Percentiles rank a stretch among this genome's conserved stretches.
These are phyloP conservation scores for Aspergillus avenaceus DNA, from an alignment of 495 filamentous ascomycete genomes.

Conservation along the genomic window DNA sequence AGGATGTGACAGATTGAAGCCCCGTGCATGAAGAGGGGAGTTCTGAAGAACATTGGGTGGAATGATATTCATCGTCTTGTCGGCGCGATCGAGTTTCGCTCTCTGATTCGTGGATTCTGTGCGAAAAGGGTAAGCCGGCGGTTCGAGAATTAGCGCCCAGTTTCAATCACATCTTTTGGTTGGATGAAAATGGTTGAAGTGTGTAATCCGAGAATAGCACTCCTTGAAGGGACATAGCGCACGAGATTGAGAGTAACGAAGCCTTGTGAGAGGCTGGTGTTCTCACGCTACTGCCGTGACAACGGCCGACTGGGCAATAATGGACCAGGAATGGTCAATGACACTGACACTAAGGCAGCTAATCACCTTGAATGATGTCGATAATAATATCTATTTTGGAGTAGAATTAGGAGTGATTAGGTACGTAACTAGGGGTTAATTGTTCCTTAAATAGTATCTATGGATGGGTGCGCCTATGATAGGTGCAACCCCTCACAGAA, in stretches of 20 bases:
- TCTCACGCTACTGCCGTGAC: constrained; percentile 15
- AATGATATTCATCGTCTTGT: constrained; percentile 4
- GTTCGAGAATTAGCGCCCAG: background rate
- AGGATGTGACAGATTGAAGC: constrained; percentile 10
- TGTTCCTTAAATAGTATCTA: constrained; percentile 3
- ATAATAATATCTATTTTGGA: background rate
- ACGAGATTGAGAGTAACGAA: constrained; percentile 5
- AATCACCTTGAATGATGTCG: background rate
- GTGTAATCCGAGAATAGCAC: too few relatives aligned
- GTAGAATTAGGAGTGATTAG: constrained; percentile 1
- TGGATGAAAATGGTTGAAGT: constrained; percentile 3
- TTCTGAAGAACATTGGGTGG: constrained; percentile 2
- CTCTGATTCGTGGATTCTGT: constrained; percentile 7
- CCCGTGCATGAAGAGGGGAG: constrained; percentile 11
- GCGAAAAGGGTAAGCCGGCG: constrained; percentile 5
- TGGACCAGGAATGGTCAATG: constrained; percentile 1
- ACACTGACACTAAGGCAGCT: constrained; percentile 11
- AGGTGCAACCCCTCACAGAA: background rate
- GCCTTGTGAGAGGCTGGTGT: constrained; percentile 3
- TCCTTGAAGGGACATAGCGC: too few relatives aligned
- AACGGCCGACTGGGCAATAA: background rate
- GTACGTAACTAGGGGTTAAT: background rate
- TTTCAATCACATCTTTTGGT: background rate
- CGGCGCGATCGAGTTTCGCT: background rate
- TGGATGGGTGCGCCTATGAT: background rate